These are phyloP conservation scores for Blastobotrys niveus DNA, from an alignment of 1,139 yeast genomes.

Conservation along the genomic window DNA sequence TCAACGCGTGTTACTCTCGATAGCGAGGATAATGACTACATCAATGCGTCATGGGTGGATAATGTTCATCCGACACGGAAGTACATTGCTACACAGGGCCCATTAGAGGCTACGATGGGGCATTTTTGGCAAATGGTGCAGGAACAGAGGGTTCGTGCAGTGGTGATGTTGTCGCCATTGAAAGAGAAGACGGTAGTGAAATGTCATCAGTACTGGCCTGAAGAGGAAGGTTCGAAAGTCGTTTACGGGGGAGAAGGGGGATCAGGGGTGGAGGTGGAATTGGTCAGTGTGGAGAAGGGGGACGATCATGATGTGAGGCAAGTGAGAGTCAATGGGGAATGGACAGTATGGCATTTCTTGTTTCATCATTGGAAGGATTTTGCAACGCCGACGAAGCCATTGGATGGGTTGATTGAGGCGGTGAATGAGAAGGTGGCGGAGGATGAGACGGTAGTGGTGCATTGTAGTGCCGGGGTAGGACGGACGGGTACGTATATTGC, in stretches of 20 bases:
- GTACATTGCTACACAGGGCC: conserved; percentile 70
- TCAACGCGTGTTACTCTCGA: conserved; percentile 46
- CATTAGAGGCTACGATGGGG: conserved; percentile 51
- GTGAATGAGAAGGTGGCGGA: conserved; percentile 29
- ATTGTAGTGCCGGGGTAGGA: conserved; percentile 85
- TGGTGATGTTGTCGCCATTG: conserved; percentile 86
- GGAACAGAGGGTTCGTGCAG: conserved; percentile 41
- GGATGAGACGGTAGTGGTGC: conserved; percentile 47
- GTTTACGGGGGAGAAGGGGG: not conserved
- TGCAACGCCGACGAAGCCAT: conserved; percentile 38
- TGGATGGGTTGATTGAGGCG: conserved; percentile 30
- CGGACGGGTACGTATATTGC: conserved; percentile 76
- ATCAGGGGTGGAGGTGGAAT: not conserved
- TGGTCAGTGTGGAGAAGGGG: not conserved
- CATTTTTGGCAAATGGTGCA: conserved; percentile 89
- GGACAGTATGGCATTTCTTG: conserved; percentile 46
- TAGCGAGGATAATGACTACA: conserved; percentile 38
- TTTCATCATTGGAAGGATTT: conserved; percentile 57
- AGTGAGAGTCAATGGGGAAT: conserved; percentile 4
- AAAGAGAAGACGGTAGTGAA: conserved; percentile 55
- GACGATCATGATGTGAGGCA: conserved; percentile 7
- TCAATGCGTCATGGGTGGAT: conserved; percentile 44
- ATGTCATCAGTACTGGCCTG: conserved; percentile 76
- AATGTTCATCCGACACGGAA: conserved; percentile 26
- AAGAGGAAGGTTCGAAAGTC: not conserved